A percentile compares a stretch with the other conserved stretches of the same genome.
Evolutionary conservation across 2,329 filamentous ascomycete genomes (phyloP).

Genomic region (Paraphaeosphaeria minitans): DNA sequence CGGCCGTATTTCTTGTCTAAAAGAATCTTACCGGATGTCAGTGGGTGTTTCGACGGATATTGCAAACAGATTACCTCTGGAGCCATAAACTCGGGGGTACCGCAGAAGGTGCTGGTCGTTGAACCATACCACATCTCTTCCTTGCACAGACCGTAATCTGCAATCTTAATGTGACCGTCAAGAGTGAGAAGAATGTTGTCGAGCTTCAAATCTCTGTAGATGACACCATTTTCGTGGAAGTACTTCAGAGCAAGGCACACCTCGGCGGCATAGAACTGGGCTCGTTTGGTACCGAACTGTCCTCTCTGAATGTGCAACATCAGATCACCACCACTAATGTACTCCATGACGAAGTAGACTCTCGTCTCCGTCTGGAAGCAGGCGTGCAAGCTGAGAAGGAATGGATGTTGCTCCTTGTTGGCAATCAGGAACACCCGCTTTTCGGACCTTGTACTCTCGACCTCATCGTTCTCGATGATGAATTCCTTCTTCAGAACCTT

Average conservation of each 20-base stretch:
- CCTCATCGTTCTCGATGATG: slow-evolving; percentile 99
- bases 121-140: slow-evolving; percentile 99
- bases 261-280: slow-evolving; percentile 98
- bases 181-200: slow-evolving; percentile 92
- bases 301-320: slow-evolving; percentile 99
- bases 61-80: slow-evolving; percentile 71
- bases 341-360: slow-evolving; percentile 99
- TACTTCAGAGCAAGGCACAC: slow-evolving; percentile 97
- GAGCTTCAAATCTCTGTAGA: slow-evolving; percentile 83
- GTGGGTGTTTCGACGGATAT: slow-evolving; percentile 34
- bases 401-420: slow-evolving; percentile 95
- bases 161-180: slow-evolving; percentile 98
- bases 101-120: slow-evolving; percentile 96
- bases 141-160: slow-evolving; percentile 97
- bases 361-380: slow-evolving; percentile 99
- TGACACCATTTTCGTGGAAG: slow-evolving; percentile 99
- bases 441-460: slow-evolving; percentile 95
- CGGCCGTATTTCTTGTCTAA: slow-evolving; percentile 98
- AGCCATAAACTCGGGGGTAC: slow-evolving; percentile 99
- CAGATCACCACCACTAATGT: slow-evolving; percentile 95
- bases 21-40: slow-evolving; percentile 68
- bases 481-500: slow-evolving; percentile 99
- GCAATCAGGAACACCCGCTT: slow-evolving; percentile 97
- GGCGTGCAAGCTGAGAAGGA: slow-evolving; percentile 91
- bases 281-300: slow-evolving; percentile 92